phyloP scores from a whole-genome alignment of 495 filamentous ascomycete species.

The Oidiodendron maius region DNA sequence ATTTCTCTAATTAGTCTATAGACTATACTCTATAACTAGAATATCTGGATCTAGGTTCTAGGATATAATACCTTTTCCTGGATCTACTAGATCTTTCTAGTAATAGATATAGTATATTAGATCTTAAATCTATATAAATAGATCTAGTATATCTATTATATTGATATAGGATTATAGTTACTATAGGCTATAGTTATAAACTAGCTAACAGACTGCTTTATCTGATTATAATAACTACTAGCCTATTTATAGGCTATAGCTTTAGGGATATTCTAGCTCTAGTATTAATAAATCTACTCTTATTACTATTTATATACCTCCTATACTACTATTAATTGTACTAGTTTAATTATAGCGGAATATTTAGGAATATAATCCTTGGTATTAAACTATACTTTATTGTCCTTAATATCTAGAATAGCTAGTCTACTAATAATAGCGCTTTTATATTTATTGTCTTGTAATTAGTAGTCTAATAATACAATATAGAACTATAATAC shows the following conservation, averaged over 20 bases:
- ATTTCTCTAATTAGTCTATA: constrained; percentile 4
- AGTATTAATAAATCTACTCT: constrained; percentile 1
- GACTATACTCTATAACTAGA: not conserved
- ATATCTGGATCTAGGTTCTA: not conserved
- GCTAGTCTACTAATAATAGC: not conserved
- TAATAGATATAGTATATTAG: not conserved
- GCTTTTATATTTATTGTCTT: not conserved
- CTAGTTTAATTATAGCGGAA: constrained; percentile 4
- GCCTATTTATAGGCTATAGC: not conserved
- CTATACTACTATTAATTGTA: constrained; percentile 3
- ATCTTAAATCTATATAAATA: constrained; percentile 6
- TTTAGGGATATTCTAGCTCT: not conserved
- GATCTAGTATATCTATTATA: constrained; percentile 4
- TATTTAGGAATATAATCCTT: not conserved
- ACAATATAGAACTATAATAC: not conserved
- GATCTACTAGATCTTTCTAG: constrained; percentile 4
- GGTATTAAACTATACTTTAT: not conserved
- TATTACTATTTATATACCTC: not conserved
- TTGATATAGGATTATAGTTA: not conserved
- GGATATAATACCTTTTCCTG: constrained; percentile 2
- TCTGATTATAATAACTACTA: constrained; percentile 1
- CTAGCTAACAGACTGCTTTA: not conserved
- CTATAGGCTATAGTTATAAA: constrained; percentile 7
- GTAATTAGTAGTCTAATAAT: not conserved
- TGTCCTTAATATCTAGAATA: not conserved